These are phyloP conservation scores for Neurospora sp. DNA, from an alignment of 495 filamentous ascomycete genomes.

Conservation along the genomic window DNA sequence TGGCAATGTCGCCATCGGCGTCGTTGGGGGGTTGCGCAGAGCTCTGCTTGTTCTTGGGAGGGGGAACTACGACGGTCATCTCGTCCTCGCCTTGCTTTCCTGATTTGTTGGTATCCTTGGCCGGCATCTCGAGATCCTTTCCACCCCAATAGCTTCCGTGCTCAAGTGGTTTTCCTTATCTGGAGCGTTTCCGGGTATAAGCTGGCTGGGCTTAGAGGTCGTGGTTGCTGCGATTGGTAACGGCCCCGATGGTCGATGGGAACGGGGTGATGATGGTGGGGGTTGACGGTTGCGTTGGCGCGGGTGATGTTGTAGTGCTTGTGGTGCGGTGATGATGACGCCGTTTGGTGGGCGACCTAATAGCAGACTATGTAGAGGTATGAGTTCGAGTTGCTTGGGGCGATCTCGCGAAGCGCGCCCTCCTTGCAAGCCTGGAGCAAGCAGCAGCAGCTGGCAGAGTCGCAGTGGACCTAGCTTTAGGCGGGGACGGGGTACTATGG, in stretches of 20 bases:
- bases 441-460: neutral
- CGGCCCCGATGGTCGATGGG: slow-evolving; percentile 11
- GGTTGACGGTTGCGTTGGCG: neutral
- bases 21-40: slow-evolving; percentile 48
- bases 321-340: slow-evolving; percentile 13
- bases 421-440: slow-evolving; percentile 8
- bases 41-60: slow-evolving; percentile 59
- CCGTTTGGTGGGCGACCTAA: neutral
- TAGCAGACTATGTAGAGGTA: neutral
- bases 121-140: slow-evolving; percentile 71
- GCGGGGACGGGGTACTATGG: neutral
- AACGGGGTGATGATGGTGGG: slow-evolving; percentile 9
- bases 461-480: neutral
- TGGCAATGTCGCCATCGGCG: slow-evolving; percentile 62
- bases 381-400: slow-evolving; percentile 9
- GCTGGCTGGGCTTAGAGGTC: slow-evolving; percentile 2
- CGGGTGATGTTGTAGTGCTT: neutral
- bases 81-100: slow-evolving; percentile 65
- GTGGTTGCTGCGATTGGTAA: neutral
- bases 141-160: slow-evolving; percentile 66
- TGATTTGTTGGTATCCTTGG: slow-evolving; percentile 58
- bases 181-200: slow-evolving; percentile 56
- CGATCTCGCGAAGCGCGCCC: slow-evolving; percentile 21
- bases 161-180: slow-evolving; percentile 62
- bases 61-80: slow-evolving; percentile 82